phyloP scores from a whole-genome alignment of 1,284 basidiomycete genomes.

The Pterulicium gracile region DNA sequence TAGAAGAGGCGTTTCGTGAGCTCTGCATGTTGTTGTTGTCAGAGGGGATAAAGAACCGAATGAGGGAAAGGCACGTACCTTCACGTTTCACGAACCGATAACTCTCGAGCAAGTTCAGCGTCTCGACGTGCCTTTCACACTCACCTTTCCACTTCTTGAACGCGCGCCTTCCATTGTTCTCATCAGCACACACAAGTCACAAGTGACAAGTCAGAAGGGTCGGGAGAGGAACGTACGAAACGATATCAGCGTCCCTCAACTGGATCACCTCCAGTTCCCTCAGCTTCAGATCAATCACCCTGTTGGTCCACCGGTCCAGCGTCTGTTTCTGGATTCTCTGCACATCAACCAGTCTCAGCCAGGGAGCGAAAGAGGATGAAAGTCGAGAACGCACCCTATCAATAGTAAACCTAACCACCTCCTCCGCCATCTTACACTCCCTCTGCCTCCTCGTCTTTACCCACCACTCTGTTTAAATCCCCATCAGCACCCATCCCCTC shows the following conservation, averaged over 20 bases:
- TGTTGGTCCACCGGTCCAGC: conserved; percentile 54
- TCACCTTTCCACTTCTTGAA: conserved; percentile 61
- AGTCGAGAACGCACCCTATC: neutral
- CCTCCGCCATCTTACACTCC: conserved; percentile 27
- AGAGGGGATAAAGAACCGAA: too few relatives aligned
- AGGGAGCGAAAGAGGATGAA: conserved; percentile 3
- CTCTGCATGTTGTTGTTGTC: conserved; percentile 45
- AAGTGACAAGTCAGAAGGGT: neutral
- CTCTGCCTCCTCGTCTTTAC: conserved; percentile 24
- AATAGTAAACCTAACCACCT: conserved; percentile 23
- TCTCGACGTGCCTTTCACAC: conserved; percentile 52
- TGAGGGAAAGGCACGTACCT: conserved; percentile 30
- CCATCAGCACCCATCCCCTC: neutral
- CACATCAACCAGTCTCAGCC: conserved; percentile 1
- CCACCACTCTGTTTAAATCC: conserved; percentile 33
- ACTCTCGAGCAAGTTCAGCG: conserved; percentile 68
- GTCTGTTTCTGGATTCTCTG: conserved; percentile 42
- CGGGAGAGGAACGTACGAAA: conserved; percentile 29
- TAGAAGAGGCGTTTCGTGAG: conserved; percentile 55
- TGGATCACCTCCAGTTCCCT: conserved; percentile 55
- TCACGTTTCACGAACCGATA: conserved; percentile 68
- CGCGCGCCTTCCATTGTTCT: conserved; percentile 27
- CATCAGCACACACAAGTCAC: conserved; percentile 8
- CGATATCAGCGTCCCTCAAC: conserved; percentile 30
- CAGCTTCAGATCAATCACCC: conserved; percentile 61